Evolutionary conservation across 441 rosid genomes (phyloP).

Genomic region (Erysimum pusillum): DNA sequence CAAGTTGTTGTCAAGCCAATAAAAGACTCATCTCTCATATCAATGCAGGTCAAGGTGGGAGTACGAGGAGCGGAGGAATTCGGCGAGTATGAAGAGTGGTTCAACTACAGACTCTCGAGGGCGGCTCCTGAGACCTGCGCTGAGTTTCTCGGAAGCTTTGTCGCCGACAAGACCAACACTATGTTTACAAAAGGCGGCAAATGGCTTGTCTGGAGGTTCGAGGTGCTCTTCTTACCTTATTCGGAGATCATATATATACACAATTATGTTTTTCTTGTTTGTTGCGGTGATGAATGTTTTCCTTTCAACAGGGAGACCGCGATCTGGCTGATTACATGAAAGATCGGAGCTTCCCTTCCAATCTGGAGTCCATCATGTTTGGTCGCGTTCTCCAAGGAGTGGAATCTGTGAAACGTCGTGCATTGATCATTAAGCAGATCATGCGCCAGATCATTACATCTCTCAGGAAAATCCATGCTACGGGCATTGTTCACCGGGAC

Average conservation of each 20-base stretch:
- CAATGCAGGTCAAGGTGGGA: constrained; percentile 79
- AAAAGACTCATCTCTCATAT: not conserved
- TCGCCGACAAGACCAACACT: constrained; percentile 75
- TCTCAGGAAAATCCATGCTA: constrained; percentile 84
- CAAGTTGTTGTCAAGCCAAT: not conserved
- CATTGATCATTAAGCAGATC: constrained; percentile 89
- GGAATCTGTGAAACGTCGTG: constrained; percentile 79
- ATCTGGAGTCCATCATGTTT: constrained; percentile 86
- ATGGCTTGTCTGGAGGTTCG: constrained; percentile 99
- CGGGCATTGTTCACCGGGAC: constrained; percentile 93
- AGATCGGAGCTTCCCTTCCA: constrained; percentile 85
- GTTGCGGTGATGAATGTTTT: not conserved
- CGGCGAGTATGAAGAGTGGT: constrained; percentile 97
- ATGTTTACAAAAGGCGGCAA: constrained; percentile 82
- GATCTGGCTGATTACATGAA: constrained; percentile 89
- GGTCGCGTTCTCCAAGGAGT: constrained; percentile 82
- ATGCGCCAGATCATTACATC: constrained; percentile 91
- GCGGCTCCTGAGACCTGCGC: constrained; percentile 99
- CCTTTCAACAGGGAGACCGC: constrained; percentile 73
- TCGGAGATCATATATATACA: too few species aligned
- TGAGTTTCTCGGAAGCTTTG: constrained; percentile 88
- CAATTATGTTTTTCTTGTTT: not conserved
- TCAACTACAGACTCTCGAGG: constrained; percentile 92
- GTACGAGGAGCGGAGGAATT: constrained; percentile 84
- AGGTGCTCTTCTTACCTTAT: constrained; percentile 55